Percentiles rank a stretch among this genome's conserved stretches.
These are phyloP conservation scores for Raphanus sativus DNA, from an alignment of 345 rosid species.

Conservation along the genomic window DNA sequence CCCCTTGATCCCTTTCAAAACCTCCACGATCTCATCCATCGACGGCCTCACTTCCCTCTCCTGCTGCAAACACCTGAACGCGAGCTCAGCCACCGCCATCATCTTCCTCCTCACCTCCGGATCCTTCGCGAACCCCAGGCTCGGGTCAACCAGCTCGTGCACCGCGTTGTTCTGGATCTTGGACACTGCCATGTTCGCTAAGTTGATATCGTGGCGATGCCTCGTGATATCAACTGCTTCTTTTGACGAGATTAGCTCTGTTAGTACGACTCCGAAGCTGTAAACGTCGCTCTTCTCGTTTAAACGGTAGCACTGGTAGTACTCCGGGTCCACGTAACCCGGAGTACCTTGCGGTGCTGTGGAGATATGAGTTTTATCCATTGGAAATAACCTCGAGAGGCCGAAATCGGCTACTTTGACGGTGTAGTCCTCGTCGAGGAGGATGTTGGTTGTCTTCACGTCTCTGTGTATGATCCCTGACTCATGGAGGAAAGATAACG, in stretches of 20 bases:
- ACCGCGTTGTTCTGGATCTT: neutral
- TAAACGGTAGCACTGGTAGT: neutral
- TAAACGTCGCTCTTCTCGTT: neutral
- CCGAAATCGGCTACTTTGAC: neutral
- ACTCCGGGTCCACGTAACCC: neutral
- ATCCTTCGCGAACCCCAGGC: neutral
- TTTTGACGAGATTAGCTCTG: neutral
- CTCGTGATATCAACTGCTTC: neutral
- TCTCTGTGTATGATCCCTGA: neutral
- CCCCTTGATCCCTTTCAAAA: neutral
- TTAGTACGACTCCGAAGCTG: neutral
- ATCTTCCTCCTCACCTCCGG: neutral
- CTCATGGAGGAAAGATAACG: neutral
- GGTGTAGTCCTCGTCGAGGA: neutral
- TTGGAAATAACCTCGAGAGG: neutral
- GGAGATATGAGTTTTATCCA: neutral
- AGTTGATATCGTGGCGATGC: neutral
- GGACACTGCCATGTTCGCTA: neutral
- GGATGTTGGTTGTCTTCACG: neutral
- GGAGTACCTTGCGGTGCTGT: neutral
- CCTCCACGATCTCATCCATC: neutral
- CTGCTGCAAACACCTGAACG: neutral
- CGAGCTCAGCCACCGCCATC: neutral
- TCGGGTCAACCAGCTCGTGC: neutral
- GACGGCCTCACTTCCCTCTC: slow-evolving; percentile 3